phyloP scores from a whole-genome alignment of 1,284 basidiomycete genomes.

The Cryptococcus depauperatus region DNA sequence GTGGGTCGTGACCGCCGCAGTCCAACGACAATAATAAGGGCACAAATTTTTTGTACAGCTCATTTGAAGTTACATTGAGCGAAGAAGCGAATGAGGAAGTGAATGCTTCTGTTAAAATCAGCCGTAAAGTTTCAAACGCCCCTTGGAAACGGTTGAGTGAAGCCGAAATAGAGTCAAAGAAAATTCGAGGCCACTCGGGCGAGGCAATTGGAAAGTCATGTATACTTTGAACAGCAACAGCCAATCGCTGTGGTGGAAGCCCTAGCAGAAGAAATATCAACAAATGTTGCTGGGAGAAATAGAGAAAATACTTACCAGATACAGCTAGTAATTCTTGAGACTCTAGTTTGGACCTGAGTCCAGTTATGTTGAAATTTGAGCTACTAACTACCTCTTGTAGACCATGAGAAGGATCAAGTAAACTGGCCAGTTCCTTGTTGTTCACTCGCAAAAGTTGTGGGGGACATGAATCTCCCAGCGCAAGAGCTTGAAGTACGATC shows the following conservation, averaged over 20 bases:
- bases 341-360: constrained; percentile 21
- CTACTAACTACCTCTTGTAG: constrained; percentile 30
- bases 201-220: constrained; percentile 9
- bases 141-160: too few species aligned
- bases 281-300: background rate
- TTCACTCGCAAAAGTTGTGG: constrained; percentile 29
- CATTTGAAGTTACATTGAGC: too few species aligned
- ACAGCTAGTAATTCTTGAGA: constrained; percentile 8
- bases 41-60: background rate
- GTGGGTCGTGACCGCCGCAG: background rate
- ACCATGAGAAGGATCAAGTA: constrained; percentile 27
- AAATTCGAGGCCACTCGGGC: constrained; percentile 3
- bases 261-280: too few species aligned
- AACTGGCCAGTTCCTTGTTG: constrained; percentile 16
- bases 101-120: background rate
- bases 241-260: too few species aligned
- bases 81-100: too few species aligned
- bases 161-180: constrained; percentile 6
- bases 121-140: background rate
- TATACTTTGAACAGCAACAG: constrained; percentile 3
- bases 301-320: constrained; percentile 3
- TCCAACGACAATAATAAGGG: constrained; percentile 3
- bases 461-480: constrained; percentile 34
- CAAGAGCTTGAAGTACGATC: constrained; percentile 38
- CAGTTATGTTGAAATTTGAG: constrained; percentile 29